These are phyloP conservation scores for Adansonia madagascariensis DNA, from an alignment of 441 rosid species.

Conservation along the genomic window DNA sequence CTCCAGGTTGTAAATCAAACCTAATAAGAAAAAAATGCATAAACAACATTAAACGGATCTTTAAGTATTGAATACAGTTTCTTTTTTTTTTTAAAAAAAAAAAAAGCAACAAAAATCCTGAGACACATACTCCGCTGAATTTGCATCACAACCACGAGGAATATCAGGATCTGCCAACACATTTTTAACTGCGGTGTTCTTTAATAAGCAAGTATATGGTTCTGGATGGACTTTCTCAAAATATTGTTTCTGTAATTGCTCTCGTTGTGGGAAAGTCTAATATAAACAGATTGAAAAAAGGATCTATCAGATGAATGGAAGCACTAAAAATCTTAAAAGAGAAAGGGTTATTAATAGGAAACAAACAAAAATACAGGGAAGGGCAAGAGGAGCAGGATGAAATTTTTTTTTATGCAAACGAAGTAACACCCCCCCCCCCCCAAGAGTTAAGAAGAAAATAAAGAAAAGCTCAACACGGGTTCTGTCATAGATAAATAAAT, in stretches of 20 bases:
- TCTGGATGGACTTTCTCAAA: slow-evolving; percentile 53
- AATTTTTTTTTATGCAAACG: too few relatives aligned
- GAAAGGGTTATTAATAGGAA: background rate
- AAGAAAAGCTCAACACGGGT: background rate
- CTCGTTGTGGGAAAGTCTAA: slow-evolving; percentile 72
- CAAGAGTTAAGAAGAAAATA: background rate
- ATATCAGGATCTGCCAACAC: slow-evolving; percentile 82
- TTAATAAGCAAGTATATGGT: slow-evolving; percentile 46
- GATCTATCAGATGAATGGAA: background rate
- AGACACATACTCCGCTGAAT: slow-evolving; percentile 75
- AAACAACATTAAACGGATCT: slow-evolving; percentile 27
- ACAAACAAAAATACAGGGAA: background rate
- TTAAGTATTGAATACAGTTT: slow-evolving; percentile 7
- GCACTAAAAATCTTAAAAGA: background rate
- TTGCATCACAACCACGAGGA: slow-evolving; percentile 69
- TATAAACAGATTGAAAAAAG: slow-evolving; percentile 27
- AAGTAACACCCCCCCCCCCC: background rate
- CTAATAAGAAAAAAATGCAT: slow-evolving; percentile 41
- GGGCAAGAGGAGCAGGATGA: too few relatives aligned
- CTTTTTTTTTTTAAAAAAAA: background rate
- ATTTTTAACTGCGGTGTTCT: slow-evolving; percentile 54
- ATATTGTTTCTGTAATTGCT: slow-evolving; percentile 75
- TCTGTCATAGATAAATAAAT: background rate
- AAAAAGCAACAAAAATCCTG: slow-evolving; percentile 23
- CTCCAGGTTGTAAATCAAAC: slow-evolving; percentile 84